Conservation (phyloP, 768 basidiomycete species). For the Lyophyllum shimeji region DNA sequence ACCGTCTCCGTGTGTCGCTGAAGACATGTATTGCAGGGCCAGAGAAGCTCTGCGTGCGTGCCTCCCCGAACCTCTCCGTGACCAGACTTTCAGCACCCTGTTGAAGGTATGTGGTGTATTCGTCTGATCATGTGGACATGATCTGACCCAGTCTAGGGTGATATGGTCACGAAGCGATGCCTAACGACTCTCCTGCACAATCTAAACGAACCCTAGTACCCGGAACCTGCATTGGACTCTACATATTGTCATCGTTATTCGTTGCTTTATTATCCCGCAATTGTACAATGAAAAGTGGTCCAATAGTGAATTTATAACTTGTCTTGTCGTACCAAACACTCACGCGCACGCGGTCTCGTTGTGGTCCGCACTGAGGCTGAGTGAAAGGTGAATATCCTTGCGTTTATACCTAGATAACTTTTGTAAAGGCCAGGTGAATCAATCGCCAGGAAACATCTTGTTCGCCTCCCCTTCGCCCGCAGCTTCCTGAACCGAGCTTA, state of each 20-base stretch:
- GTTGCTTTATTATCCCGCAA: constrained; percentile 16
- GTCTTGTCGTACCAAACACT: no score
- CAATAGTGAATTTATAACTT: constrained; percentile 12
- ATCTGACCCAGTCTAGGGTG: constrained; percentile 56
- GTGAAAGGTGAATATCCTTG: no score
- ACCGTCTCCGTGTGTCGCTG: background rate
- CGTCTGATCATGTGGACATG: background rate
- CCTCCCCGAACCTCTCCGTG: constrained; percentile 91
- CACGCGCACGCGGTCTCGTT: no score
- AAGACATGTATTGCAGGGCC: constrained; percentile 53
- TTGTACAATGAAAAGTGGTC: constrained; percentile 10
- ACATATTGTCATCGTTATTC: constrained; percentile 12
- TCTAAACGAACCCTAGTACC: constrained; percentile 64
- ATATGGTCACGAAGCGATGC: constrained; percentile 97
- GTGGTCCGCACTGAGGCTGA: no score
- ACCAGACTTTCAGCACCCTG: constrained; percentile 88
- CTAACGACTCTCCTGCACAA: constrained; percentile 89
- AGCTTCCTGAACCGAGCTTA: no score
- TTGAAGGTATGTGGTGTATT: constrained; percentile 86
- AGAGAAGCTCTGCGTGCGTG: constrained; percentile 95
- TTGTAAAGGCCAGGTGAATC: no score
- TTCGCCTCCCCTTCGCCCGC: no score
- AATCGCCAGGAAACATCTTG: no score
- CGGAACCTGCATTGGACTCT: constrained; percentile 17
- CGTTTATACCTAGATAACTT: no score